Evolutionary conservation across 331 rosid genomes (phyloP).

Genomic region (Dryas integrifolia): DNA sequence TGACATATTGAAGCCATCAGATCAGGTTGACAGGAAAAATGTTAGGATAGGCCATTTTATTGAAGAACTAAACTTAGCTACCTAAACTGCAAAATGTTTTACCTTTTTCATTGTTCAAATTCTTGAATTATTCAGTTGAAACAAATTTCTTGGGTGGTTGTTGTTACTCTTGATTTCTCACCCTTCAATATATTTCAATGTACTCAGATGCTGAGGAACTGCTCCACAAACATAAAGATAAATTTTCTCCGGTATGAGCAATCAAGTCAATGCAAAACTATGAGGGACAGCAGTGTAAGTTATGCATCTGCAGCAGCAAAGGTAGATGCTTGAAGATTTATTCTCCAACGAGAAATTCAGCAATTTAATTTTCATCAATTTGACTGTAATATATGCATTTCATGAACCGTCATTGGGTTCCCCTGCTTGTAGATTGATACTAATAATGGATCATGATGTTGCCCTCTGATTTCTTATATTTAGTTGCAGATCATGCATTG

Average conservation of each 20-base stretch:
- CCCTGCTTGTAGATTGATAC: constrained; percentile 11
- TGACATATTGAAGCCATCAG: neutral
- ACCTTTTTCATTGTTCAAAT: neutral
- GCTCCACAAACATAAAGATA: constrained; percentile 61
- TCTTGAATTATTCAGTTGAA: neutral
- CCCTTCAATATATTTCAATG: constrained; percentile 21
- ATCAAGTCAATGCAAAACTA: constrained; percentile 78
- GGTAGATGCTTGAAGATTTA: constrained; percentile 53
- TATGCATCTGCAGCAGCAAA: constrained; percentile 98
- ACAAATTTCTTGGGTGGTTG: neutral
- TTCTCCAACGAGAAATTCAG: constrained; percentile 15
- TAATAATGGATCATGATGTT: neutral
- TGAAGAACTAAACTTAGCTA: neutral
- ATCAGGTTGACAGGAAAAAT: neutral
- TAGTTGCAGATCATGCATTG: neutral
- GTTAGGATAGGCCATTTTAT: neutral
- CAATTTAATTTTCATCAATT: constrained; percentile 28
- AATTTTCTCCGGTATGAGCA: constrained; percentile 90
- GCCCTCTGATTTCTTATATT: neutral
- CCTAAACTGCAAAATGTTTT: neutral
- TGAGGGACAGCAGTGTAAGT: constrained; percentile 89
- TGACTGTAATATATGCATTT: constrained; percentile 21
- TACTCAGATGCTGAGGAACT: constrained; percentile 73
- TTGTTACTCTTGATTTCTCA: neutral
- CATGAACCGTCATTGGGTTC: neutral